Evolutionary conservation across 768 basidiomycete species (phyloP).

Genomic region (Rhodotorula paludigena): DNA sequence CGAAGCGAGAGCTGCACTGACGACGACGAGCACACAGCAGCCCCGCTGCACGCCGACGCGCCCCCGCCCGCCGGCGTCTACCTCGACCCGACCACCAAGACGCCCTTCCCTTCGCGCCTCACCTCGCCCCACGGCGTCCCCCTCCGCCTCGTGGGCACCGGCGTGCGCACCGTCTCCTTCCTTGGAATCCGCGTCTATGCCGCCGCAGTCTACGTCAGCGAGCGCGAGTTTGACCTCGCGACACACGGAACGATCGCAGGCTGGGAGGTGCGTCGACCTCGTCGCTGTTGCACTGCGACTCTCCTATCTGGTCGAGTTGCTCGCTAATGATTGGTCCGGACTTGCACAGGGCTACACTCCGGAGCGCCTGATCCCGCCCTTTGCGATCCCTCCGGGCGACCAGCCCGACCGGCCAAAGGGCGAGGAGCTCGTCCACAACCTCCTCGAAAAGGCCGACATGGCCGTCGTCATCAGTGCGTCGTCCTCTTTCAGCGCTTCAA

Average conservation of each 20-base stretch:
- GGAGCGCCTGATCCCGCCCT: constrained; percentile 22
- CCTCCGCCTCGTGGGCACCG: constrained; percentile 48
- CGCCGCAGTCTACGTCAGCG: constrained; percentile 48
- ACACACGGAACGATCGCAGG: constrained; percentile 37
- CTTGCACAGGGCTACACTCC: constrained; percentile 11
- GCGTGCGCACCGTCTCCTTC: constrained; percentile 50
- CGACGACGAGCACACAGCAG: too few relatives aligned
- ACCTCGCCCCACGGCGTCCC: constrained; percentile 25
- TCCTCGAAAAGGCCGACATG: constrained; percentile 44
- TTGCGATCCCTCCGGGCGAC: constrained; percentile 28
- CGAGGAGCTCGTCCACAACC: constrained; percentile 43
- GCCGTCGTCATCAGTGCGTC: constrained; percentile 48
- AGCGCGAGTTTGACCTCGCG: constrained; percentile 22
- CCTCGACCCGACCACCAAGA: constrained; percentile 48
- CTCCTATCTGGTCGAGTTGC: accelerated
- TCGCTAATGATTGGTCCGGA: not conserved
- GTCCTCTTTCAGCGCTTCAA: not conserved
- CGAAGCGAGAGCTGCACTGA: too few relatives aligned
- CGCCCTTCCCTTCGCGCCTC: constrained; percentile 44
- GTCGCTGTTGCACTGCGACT: too few relatives aligned
- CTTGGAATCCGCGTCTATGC: constrained; percentile 49
- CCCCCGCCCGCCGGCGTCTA: constrained; percentile 2
- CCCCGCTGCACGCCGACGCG: constrained; percentile 20
- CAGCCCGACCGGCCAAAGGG: constrained; percentile 36
- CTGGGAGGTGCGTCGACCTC: constrained; percentile 42